Evolutionary conservation across 2,329 filamentous ascomycete genomes (phyloP), one percentile per base, ranked within the genome.

Genomic region (Colletotrichum theobromicola): DNA sequence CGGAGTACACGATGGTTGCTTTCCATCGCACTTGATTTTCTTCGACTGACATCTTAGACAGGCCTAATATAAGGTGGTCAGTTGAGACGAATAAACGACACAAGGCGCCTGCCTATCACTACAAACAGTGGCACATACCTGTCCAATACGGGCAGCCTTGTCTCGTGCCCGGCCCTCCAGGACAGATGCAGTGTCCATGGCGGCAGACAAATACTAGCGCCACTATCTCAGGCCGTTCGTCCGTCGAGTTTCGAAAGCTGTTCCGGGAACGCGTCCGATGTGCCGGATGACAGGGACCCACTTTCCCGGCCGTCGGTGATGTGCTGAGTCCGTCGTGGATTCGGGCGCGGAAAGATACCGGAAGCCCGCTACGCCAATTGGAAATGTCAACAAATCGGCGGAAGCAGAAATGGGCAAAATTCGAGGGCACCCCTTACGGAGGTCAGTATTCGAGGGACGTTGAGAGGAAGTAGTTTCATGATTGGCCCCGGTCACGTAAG

Each of bases 1-100:
- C 4, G 72, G 32, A 37, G 75, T 67, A 24, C 75, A 76, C 4
- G 67, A 68, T n/a, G 75, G 75, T 13, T 24, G 58, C 28, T 9
- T 68, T 2, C 72, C 75, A 21, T 76, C 75, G 16, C 75, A 76
- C 24, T 74, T 74, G 35, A 75, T 72, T 46, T 76, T 76, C 30
- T 74, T 75, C 2, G 67, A 72, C n/a, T 75, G 58, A 16, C 75
- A 76, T 72, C 75, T 67, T 16, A 72, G 34, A 42, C 75, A 76
- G 18, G 75, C 72, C 75, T 76, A 15, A 9, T 7, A 16, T n/a
- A n/a, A 21, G n/a, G 34, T 21, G 13, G 60, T 62, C 32, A 62
- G 60, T 2, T 2, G 60, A 37, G 13, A 21, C 16, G 0, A 35
- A 21, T 13, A 61, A 2, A 60, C 0, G n/a, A 8, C 32, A 34